Evolutionary conservation across 257 asterid species (phyloP).

Genomic region (Solanum etuberosum): DNA sequence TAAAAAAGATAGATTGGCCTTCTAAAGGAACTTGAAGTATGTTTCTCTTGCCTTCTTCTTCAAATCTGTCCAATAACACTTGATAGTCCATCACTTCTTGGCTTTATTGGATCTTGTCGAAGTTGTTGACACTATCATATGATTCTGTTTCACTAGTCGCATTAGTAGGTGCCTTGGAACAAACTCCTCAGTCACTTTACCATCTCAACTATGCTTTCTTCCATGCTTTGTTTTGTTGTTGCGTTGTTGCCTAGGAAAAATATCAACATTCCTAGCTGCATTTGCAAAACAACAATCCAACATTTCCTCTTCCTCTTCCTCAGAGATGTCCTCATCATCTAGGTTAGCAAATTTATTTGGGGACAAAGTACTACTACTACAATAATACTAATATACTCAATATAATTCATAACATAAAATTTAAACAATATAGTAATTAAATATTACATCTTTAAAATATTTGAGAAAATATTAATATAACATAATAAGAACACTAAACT

Average conservation of each 20-base stretch:
- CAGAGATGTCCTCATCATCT: neutral
- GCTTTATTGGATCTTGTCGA: neutral
- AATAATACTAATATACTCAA: neutral
- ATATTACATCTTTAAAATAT: neutral
- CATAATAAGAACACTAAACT: neutral
- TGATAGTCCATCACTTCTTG: neutral
- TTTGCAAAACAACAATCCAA: too few relatives aligned
- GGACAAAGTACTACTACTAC: neutral
- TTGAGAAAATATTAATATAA: too few relatives aligned
- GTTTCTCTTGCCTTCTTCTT: neutral
- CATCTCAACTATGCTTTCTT: neutral
- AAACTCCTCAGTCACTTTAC: neutral
- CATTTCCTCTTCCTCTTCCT: neutral
- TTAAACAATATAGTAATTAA: neutral
- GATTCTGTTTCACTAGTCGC: neutral
- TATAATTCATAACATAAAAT: neutral
- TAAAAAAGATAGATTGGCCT: too few relatives aligned
- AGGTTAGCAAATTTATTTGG: neutral
- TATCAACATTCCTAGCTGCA: neutral
- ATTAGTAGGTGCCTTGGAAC: neutral
- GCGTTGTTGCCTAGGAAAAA: neutral
- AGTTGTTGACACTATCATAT: neutral
- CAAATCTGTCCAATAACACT: neutral
- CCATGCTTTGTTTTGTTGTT: neutral
- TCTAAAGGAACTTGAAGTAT: too few relatives aligned